These are phyloP conservation scores for Lipomyces lipofer DNA, from an alignment of 805 yeast genomes.

Conservation along the genomic window DNA sequence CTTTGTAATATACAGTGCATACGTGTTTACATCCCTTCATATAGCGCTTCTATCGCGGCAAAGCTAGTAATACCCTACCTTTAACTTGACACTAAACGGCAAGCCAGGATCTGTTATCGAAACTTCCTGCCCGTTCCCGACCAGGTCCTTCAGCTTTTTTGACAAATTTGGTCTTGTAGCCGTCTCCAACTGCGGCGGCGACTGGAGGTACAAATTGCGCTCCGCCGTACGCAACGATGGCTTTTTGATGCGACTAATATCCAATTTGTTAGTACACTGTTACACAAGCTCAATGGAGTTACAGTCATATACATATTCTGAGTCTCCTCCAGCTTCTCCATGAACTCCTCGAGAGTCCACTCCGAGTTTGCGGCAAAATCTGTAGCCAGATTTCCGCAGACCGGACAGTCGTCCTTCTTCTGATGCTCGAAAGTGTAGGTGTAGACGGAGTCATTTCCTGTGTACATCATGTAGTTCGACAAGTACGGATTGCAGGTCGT, in stretches of 20 bases:
- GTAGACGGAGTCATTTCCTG: conserved; percentile 78
- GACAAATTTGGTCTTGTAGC: conserved; percentile 49
- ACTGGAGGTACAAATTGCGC: conserved; percentile 47
- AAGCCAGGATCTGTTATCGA: conserved; percentile 54
- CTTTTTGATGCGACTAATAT: conserved; percentile 36
- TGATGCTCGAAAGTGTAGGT: conserved; percentile 70
- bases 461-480: conserved; percentile 80
- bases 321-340: conserved; percentile 43
- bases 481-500: conserved; percentile 67
- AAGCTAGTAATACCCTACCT: conserved; percentile 24
- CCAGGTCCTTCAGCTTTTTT: conserved; percentile 41
- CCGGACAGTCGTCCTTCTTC: conserved; percentile 64
- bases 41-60: background rate
- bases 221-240: conserved; percentile 51
- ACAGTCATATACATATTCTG: conserved; percentile 39
- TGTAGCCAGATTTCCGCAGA: conserved; percentile 57
- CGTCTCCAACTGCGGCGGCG: conserved; percentile 50
- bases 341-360: conserved; percentile 46
- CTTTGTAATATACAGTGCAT: background rate
- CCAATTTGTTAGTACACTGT: background rate
- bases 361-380: conserved; percentile 27
- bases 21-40: background rate
- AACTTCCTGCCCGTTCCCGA: conserved; percentile 50
- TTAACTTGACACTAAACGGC: conserved; percentile 46
- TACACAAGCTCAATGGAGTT: background rate